phyloP scores from a whole-genome alignment of 495 filamentous ascomycete genomes.

The Talaromyces wortmannii region DNA sequence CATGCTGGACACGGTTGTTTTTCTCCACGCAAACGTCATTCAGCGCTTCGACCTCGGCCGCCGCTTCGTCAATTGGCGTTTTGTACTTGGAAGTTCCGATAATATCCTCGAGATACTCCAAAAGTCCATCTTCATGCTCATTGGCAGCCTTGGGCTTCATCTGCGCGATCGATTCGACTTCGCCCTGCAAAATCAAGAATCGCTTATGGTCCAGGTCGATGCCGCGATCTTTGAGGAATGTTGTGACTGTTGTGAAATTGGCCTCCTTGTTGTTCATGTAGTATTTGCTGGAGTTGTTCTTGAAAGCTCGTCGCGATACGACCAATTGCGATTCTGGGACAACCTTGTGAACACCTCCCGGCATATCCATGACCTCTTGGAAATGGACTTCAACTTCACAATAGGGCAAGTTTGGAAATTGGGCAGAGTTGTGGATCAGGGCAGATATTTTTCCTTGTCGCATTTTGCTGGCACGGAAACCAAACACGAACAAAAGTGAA shows the following conservation, averaged over 20 bases:
- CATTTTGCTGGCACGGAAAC: slow-evolving; percentile 99
- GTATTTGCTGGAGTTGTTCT: slow-evolving; percentile 96
- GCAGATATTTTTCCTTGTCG: slow-evolving; percentile 97
- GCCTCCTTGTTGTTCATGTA: slow-evolving; percentile 87
- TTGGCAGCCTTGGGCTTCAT: slow-evolving; percentile 96
- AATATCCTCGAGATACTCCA: slow-evolving; percentile 97
- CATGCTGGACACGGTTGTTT: slow-evolving; percentile 87
- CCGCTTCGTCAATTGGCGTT: slow-evolving; percentile 88
- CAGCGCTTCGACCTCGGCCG: slow-evolving; percentile 77
- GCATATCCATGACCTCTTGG: slow-evolving; percentile 84
- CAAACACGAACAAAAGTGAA: slow-evolving; percentile 94
- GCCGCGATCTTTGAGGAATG: slow-evolving; percentile 78
- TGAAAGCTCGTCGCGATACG: slow-evolving; percentile 89
- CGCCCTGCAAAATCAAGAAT: slow-evolving; percentile 93
- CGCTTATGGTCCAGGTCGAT: slow-evolving; percentile 98
- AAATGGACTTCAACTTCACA: slow-evolving; percentile 97
- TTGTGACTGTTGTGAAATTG: slow-evolving; percentile 85
- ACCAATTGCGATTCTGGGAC: slow-evolving; percentile 78
- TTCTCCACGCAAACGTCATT: slow-evolving; percentile 96
- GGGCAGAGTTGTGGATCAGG: slow-evolving; percentile 91
- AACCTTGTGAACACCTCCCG: slow-evolving; percentile 62
- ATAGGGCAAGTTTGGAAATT: slow-evolving; percentile 72
- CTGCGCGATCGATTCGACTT: slow-evolving; percentile 97
- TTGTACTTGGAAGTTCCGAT: slow-evolving; percentile 99
- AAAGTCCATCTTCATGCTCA: slow-evolving; percentile 90